Base-by-base conservation (phyloP, 2,329 filamentous ascomycete genomes). In the Aspergillus luchuensis region DNA sequence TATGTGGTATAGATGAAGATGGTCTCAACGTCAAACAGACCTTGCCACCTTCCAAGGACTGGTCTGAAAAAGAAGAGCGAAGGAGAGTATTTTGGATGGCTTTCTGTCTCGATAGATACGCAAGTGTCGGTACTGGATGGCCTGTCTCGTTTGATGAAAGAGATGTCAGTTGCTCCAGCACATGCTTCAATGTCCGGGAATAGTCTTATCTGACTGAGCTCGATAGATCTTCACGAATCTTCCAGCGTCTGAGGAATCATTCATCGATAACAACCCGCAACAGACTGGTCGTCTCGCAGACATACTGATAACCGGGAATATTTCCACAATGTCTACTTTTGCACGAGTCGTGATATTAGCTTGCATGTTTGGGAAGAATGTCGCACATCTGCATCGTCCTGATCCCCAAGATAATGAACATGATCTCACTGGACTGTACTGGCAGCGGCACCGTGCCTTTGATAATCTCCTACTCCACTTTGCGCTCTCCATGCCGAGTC, bases 101-200 rank as follows among this genome's bases (percentile, higher is more conserved):
- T 3, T 98, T 97, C 71, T 92, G 89, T 68, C 82, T 92, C 64
- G 95, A 98, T 72, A 87, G 95, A 56, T 98, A 97, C 77, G 91
- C 92, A 5, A 97, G 92, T 70, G 95, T 97, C 59, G 95, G 95
- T 36, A 98, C 95, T 2, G 95, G 95, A 6, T 98, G 95, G 95
- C 95, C 95, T 0, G 94, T 98, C 91, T 88, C 86, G 0, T 86
- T 98, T 57, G 94, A 98, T 66, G 95, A 99, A 78, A 86, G 85
- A 72, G 95, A 99, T 74, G 85, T 87, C 69, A 76, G 82, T 71
- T 55, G 49, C 8, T 30, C 15, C 38, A 25, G 30, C 28, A 6
- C n/a, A 8, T 47, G 39, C 28, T 5, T 8, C 28, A 11, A 23
- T 11, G 23, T 11, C 21, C 4, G 33, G 52, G 23, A 33, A 21